These are phyloP conservation scores for Mycogone perniciosa DNA, from an alignment of 2,329 filamentous ascomycete genomes.

Conservation along the genomic window DNA sequence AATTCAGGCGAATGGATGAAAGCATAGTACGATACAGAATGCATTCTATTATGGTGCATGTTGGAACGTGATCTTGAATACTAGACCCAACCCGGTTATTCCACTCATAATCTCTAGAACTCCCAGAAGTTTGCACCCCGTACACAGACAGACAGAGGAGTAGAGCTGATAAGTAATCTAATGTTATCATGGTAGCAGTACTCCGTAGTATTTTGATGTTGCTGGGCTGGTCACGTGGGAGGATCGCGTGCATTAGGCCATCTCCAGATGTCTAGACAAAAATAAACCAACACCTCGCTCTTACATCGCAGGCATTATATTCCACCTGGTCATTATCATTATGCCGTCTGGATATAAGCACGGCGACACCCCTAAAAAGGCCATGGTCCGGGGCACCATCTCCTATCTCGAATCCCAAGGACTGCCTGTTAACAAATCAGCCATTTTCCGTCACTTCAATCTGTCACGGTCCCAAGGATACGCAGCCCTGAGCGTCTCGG, in stretches of 20 bases:
- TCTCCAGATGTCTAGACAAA: slow-evolving; percentile 23
- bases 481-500: slow-evolving; percentile 28
- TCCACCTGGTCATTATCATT: background rate
- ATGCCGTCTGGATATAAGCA: slow-evolving; percentile 27
- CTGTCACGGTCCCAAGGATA: slow-evolving; percentile 34
- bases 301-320: background rate
- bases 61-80: no score
- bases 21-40: background rate
- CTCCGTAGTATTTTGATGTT: background rate
- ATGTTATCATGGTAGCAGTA: no score
- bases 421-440: slow-evolving; percentile 33
- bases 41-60: background rate
- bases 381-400: slow-evolving; percentile 34
- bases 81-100: no score
- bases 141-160: no score
- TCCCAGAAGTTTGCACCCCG: no score
- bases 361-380: slow-evolving; percentile 32
- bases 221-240: background rate
- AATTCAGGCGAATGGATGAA: background rate
- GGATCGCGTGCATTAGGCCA: background rate
- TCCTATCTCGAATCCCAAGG: slow-evolving; percentile 34
- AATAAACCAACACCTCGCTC: slow-evolving; percentile 25
- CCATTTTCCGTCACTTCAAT: slow-evolving; percentile 35
- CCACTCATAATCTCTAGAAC: no score
- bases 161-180: no score